phyloP scores from a whole-genome alignment of 139 green algal species.

The Tetraselmis striata region DNA sequence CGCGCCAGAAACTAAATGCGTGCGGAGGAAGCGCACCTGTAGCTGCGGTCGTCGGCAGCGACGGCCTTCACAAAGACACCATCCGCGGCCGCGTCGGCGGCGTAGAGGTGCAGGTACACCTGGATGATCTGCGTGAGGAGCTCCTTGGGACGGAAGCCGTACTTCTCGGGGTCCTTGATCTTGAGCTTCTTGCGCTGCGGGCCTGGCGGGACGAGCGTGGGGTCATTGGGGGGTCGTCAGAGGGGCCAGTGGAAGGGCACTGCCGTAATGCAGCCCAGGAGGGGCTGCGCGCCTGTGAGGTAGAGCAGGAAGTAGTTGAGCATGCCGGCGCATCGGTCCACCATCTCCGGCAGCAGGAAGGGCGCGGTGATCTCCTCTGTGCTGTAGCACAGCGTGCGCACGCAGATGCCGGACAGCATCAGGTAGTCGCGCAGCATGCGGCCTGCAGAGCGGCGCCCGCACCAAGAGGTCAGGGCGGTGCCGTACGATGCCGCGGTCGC shows the following conservation, averaged over 20 bases:
- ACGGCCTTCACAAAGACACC: constrained; percentile 67
- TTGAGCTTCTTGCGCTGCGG: constrained; percentile 63
- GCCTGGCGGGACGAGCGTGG: no score
- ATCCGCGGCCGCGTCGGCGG: constrained; percentile 35
- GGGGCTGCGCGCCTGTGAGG: constrained; percentile 53
- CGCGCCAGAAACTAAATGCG: no score
- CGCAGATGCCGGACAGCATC: not conserved
- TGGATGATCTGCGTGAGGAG: constrained; percentile 64
- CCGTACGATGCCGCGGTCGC: no score
- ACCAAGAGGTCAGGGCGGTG: no score
- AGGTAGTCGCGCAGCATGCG: not conserved
- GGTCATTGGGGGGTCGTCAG: no score
- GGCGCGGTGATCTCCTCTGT: constrained; percentile 47
- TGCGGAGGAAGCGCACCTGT: constrained; percentile 45
- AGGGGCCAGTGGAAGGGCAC: no score
- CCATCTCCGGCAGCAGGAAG: constrained; percentile 72
- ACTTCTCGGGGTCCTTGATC: constrained; percentile 77
- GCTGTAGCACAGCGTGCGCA: constrained; percentile 60
- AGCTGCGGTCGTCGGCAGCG: constrained; percentile 71
- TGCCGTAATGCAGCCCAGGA: no score
- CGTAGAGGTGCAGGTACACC: constrained; percentile 81
- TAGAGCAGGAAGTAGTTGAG: constrained; percentile 96
- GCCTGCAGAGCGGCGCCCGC: no score
- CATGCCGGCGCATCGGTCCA: constrained; percentile 76
- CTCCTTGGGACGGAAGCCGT: constrained; percentile 71